A percentile compares a stretch with the other conserved stretches of the same genome.
phyloP scores from a whole-genome alignment of 495 filamentous ascomycete genomes.

The Hypoxylon perforatum region DNA sequence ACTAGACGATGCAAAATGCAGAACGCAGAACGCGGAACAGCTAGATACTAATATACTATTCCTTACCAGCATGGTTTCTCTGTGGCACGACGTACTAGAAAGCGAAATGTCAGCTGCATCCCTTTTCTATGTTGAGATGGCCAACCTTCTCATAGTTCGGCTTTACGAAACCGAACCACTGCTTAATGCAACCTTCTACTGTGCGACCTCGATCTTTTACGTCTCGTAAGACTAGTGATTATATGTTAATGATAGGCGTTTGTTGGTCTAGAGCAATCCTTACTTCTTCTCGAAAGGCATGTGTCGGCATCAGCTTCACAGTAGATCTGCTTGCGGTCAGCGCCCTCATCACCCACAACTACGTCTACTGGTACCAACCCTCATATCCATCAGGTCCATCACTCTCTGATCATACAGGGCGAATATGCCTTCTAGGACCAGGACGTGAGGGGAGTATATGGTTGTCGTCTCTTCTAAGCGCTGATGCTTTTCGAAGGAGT shows the following conservation, averaged over 20 bases:
- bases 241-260: not conserved
- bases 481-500: constrained; percentile 94
- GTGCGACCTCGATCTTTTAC: constrained; percentile 85
- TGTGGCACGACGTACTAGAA: constrained; percentile 87
- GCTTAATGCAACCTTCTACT: constrained; percentile 94
- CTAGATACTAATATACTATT: constrained; percentile 51
- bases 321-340: constrained; percentile 72
- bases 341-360: not conserved
- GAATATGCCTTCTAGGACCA: constrained; percentile 96
- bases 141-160: constrained; percentile 82
- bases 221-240: constrained; percentile 78
- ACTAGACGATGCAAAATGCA: not conserved
- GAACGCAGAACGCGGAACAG: not conserved
- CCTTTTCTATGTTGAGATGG: not conserved
- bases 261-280: constrained; percentile 38
- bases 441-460: constrained; percentile 94
- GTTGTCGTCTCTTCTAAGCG: constrained; percentile 80
- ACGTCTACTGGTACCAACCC: constrained; percentile 59
- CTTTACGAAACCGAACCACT: constrained; percentile 97
- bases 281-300: constrained; percentile 91
- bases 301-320: constrained; percentile 96
- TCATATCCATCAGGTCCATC: constrained; percentile 89
- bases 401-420: constrained; percentile 90
- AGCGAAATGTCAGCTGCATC: constrained; percentile 10
- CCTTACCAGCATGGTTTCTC: constrained; percentile 71